phyloP scores from a whole-genome alignment of 1,139 yeast species.

The Pneumocystis carinii region DNA sequence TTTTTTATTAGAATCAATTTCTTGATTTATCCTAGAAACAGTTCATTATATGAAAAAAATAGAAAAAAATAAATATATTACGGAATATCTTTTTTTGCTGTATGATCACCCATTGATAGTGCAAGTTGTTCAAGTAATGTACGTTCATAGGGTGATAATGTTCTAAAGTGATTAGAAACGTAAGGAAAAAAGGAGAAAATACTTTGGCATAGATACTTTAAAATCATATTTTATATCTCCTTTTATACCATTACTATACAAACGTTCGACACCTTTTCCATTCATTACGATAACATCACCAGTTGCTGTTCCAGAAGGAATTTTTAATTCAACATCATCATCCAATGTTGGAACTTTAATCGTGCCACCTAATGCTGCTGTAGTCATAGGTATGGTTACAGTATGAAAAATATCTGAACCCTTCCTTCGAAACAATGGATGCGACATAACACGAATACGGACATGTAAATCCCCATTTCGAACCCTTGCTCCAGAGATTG shows the following conservation, averaged over 20 bases:
- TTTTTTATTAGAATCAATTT: neutral
- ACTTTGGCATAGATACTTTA: conserved; percentile 42
- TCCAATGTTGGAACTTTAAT: conserved; percentile 72
- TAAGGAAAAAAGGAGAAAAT: neutral
- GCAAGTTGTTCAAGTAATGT: conserved; percentile 84
- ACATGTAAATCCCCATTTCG: conserved; percentile 67
- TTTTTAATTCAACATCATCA: conserved; percentile 48
- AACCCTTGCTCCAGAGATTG: conserved; percentile 20
- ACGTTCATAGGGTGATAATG: conserved; percentile 37
- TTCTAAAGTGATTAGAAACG: neutral
- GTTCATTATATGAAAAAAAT: neutral
- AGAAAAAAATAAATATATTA: neutral
- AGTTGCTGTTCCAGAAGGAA: conserved; percentile 75
- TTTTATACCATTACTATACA: conserved; percentile 15
- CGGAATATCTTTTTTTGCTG: conserved; percentile 35
- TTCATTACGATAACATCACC: conserved; percentile 67
- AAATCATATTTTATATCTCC: conserved; percentile 72
- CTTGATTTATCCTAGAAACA: neutral
- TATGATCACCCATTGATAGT: conserved; percentile 65
- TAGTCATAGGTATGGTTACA: conserved; percentile 72
- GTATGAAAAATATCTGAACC: conserved; percentile 50
- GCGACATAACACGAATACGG: conserved; percentile 62
- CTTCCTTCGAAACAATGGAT: conserved; percentile 50
- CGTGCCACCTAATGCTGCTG: conserved; percentile 91
- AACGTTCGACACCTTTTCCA: conserved; percentile 70